phyloP scores from a whole-genome alignment of 805 yeast genomes.

The Spathaspora arborariae region DNA sequence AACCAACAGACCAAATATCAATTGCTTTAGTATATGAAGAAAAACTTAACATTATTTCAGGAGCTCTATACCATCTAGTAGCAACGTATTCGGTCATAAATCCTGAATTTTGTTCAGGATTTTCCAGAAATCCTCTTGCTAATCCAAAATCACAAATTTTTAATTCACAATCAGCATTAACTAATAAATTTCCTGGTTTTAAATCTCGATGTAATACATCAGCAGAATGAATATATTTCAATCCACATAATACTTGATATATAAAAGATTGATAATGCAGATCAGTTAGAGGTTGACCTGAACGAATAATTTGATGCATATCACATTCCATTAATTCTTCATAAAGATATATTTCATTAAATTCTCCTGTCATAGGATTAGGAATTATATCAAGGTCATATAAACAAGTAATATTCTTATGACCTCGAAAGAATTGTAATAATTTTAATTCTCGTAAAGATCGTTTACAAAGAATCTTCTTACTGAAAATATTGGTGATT shows the following conservation, averaged over 20 bases:
- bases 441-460: conserved; percentile 89
- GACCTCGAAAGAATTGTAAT: conserved; percentile 90
- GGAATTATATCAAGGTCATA: conserved; percentile 93
- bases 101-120: conserved; percentile 84
- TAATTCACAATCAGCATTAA: conserved; percentile 94
- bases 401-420: conserved; percentile 90
- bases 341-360: conserved; percentile 88
- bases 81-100: conserved; percentile 97
- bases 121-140: conserved; percentile 85
- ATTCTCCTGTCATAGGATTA: conserved; percentile 52
- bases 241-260: conserved; percentile 88
- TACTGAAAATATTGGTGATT: conserved; percentile 89
- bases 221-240: conserved; percentile 85
- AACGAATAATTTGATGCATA: conserved; percentile 93
- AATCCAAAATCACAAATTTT: conserved; percentile 96
- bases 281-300: conserved; percentile 91
- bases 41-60: conserved; percentile 92
- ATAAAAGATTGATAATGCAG: conserved; percentile 92
- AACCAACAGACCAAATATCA: conserved; percentile 97
- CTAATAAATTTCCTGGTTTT: conserved; percentile 89
- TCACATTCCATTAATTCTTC: conserved; percentile 99
- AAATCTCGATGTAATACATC: conserved; percentile 92
- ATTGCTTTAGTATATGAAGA: conserved; percentile 95
- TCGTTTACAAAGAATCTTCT: conserved; percentile 86
- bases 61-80: conserved; percentile 98